phyloP scores from a whole-genome alignment of 192 early-diverging fungal species.

The Lobosporangium transversale region DNA sequence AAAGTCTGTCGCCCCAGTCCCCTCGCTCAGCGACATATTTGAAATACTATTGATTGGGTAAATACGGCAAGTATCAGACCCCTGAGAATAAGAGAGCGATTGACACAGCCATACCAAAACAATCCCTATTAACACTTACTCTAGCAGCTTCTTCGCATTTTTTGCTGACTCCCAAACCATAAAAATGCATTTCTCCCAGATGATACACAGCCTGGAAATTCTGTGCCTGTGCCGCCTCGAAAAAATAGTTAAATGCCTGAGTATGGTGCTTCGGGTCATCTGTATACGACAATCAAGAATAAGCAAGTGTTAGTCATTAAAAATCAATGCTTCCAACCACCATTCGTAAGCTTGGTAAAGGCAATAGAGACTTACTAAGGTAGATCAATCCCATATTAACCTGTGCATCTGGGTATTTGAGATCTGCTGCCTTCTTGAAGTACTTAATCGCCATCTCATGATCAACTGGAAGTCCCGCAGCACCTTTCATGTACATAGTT shows the following conservation, averaged over 20 bases:
- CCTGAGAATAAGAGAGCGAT: no score
- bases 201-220: slow-evolving; percentile 85
- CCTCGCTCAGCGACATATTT: slow-evolving; percentile 86
- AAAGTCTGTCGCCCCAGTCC: slow-evolving; percentile 82
- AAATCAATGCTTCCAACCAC: background rate
- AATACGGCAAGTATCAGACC: no score
- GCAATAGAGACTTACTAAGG: slow-evolving; percentile 18
- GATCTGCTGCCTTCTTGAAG: slow-evolving; percentile 75
- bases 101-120: background rate
- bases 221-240: slow-evolving; percentile 66
- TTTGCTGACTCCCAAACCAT: slow-evolving; percentile 58
- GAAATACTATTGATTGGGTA: slow-evolving; percentile 62
- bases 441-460: slow-evolving; percentile 66
- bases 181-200: slow-evolving; percentile 75
- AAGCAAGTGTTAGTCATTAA: background rate
- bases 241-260: slow-evolving; percentile 64
- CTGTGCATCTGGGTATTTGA: slow-evolving; percentile 80
- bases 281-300: slow-evolving; percentile 3
- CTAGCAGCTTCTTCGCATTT: slow-evolving; percentile 76
- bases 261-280: slow-evolving; percentile 30
- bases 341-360: background rate
- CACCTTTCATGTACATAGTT: slow-evolving; percentile 81
- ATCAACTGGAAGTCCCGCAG: slow-evolving; percentile 58
- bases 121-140: slow-evolving; percentile 50
- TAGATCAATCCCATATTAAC: slow-evolving; percentile 69